Base-by-base conservation (phyloP, 768 basidiomycete species). In the Leccinum obscurum region DNA sequence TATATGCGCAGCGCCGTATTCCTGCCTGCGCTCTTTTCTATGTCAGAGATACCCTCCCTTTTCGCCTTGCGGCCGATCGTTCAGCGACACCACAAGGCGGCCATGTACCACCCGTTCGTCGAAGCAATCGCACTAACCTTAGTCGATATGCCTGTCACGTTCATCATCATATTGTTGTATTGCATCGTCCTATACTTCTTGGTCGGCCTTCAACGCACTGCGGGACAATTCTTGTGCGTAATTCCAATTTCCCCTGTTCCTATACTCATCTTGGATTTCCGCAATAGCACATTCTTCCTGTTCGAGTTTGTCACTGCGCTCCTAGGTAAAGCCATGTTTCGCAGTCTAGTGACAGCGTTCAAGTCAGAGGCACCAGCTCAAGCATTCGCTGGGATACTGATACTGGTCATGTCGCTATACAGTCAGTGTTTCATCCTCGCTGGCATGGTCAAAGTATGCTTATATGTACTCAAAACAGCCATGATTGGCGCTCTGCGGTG, bases 271-370 rank as follows among this genome's bases (percentile, higher is more conserved):
- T 11, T 58, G 3, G 20, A 11, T 14, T 30, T 5, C 20, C 1
- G 34, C 17, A 10, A 46, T 13, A 89, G 88, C 68, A 82, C 79
- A 24, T 85, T 81, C 70, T 80, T 83, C 68, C 68, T 92, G 22
- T 83, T 86, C 60, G 65, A 85, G n/a, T 78, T 85, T 55, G 72
- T 78, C 3, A 81, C 86, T 60, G 80, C 86, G 35, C 55, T 92
- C 24, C 74, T 85, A 8, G 88, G 93, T 83, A 88, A 87, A 70
- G 85, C 84, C 0, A 87, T 87, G 80, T 95, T 93, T 81, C 81
- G 92, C 28, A 78, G 79, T 0, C 66, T 90, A 11, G 86, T 87
- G 1, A 85, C 89, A 0, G 78, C 78, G 6, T 85, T 88, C 68
- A 78, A 78, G 50, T 77, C 79, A 9, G 82, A 84, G 55, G 84